Evolutionary conservation across 202 grass and related monocot genomes (phyloP), one percentile per base, ranked within the genome.

Genomic region (Zizania palustris): DNA sequence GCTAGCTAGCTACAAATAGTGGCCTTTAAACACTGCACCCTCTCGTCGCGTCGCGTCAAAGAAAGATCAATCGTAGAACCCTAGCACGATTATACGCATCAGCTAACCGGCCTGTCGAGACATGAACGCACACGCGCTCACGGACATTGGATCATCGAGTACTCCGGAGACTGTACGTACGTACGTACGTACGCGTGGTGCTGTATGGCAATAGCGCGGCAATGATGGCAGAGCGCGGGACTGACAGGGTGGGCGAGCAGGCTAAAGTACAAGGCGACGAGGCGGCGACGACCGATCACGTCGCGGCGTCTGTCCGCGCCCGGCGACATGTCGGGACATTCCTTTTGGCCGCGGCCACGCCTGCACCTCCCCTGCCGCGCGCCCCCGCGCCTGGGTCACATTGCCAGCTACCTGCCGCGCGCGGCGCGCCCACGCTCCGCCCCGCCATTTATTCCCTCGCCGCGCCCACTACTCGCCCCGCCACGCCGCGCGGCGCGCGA

Each of bases 251-350:
- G 15, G 48, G 6, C 45, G 38, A 19, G 4, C 37, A 6, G 49
- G 11, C 39, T 33, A 3, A 53, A 42, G 73, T 55, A 78, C 60
- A 77, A 21, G 16, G 18, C n/a, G 48, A 55, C 82, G 74, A 41
- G 39, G 13, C 35, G 60, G 8, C 36, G 45, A 6, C n/a, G 49
- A 67, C 10, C 51, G 75, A 64, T 64, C 71, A 76, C 57, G 84
- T 81, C 82, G 49, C 50, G n/a, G 18, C 60, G 22, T 1, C 48
- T 76, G 84, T 71, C 71, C 48, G 33, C 41, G 34, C 66, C 65
- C 65, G 78, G 78, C 59, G 78, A 86, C 78, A 82, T 86, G 78
- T 81, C 72, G 58, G 58, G 84, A 71, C 84, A 82, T 86, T 86
- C 84, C 78, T 86, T 77, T 71, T 34, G 63, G 64, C 72, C 50